Base-by-base conservation (phyloP, 768 basidiomycete genomes). In the Cystoderma amianthinum region DNA sequence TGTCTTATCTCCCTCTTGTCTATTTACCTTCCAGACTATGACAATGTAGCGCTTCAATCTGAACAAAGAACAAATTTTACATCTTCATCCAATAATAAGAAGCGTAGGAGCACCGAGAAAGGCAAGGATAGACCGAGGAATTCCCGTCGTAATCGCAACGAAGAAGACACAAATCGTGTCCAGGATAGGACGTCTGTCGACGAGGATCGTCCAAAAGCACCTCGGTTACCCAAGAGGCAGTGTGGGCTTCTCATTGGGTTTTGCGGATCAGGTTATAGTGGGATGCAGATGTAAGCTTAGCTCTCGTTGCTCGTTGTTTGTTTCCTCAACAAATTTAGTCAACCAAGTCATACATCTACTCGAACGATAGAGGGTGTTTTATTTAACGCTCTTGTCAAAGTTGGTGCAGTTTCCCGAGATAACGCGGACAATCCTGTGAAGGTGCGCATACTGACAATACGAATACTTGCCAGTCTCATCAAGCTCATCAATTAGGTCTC, bases 391-490 rank as follows among this genome's bases (percentile, higher is more conserved):
- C 68, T 98, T 36, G 84, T 92, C 19, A 82, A 85, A 49, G 85
- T 84, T 2, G 95, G 94, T 7, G 93, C 91, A 3, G 85, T 99
- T n/a, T 95, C 91, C 19, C 71, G 82, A 47, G 95, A 97, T 60
- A 99, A 99, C 53, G 81, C 94, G 3, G 80, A 88, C 45, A 84
- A 96, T 59, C 85, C 91, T 20, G 75, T 78, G 19, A 98, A 97
- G 69, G 91, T 88, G 42, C 41, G 55, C 16, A 18, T 24, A 30
- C 13, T 5, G 38, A 2, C n/a, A 40, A 19, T 44, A 30, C 28
- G 28, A 15, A 30, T 28, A 10, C 34, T 10, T 20, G 12, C n/a
- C 2, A 22, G n/a, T n/a, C n/a, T n/a, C n/a, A n/a, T n/a, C n/a
- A n/a, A n/a, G n/a, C n/a, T n/a, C n/a, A n/a, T n/a, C n/a, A n/a